These are phyloP conservation scores for Aureobasidium sp. DNA, from an alignment of 2,329 filamentous ascomycete species.

Conservation along the genomic window DNA sequence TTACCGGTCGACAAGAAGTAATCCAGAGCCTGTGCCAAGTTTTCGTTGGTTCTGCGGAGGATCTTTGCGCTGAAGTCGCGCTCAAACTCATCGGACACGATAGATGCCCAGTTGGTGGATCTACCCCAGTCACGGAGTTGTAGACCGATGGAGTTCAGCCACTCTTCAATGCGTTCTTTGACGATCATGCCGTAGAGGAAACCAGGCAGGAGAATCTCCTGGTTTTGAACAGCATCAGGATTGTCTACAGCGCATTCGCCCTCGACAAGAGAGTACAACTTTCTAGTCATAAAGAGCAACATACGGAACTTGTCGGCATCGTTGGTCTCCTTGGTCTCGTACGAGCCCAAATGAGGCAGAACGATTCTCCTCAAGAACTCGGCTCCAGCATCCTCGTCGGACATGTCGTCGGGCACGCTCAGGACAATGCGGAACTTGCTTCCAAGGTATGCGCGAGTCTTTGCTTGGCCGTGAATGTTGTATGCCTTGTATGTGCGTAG, in stretches of 20 bases:
- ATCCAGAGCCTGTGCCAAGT: constrained; percentile 77
- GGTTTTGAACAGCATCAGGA: constrained; percentile 91
- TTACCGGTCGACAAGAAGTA: constrained; percentile 98
- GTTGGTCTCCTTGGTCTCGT: constrained; percentile 74
- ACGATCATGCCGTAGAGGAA: constrained; percentile 93
- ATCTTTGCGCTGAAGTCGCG: constrained; percentile 74
- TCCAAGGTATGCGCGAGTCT: constrained; percentile 80
- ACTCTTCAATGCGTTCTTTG: constrained; percentile 90
- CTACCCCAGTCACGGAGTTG: constrained; percentile 46
- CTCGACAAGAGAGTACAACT: constrained; percentile 86
- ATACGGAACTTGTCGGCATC: constrained; percentile 90
- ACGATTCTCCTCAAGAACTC: constrained; percentile 89
- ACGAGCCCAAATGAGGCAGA: constrained; percentile 81
- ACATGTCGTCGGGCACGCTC: constrained; percentile 73
- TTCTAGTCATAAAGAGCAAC: constrained; percentile 91
- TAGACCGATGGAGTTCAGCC: constrained; percentile 57
- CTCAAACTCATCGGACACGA: constrained; percentile 68
- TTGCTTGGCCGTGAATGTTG: constrained; percentile 69
- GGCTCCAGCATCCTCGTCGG: constrained; percentile 80
- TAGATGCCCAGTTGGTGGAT: constrained; percentile 48
- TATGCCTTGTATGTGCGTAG: constrained; percentile 92
- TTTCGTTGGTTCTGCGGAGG: constrained; percentile 76
- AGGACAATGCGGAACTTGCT: constrained; percentile 86
- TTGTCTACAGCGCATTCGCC: constrained; percentile 93
- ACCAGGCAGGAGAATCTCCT: constrained; percentile 87